Percentiles rank a stretch among this genome's conserved stretches.
Evolutionary conservation across 2,329 filamentous ascomycete genomes (phyloP).

Genomic region (Ascochyta rabiei): DNA sequence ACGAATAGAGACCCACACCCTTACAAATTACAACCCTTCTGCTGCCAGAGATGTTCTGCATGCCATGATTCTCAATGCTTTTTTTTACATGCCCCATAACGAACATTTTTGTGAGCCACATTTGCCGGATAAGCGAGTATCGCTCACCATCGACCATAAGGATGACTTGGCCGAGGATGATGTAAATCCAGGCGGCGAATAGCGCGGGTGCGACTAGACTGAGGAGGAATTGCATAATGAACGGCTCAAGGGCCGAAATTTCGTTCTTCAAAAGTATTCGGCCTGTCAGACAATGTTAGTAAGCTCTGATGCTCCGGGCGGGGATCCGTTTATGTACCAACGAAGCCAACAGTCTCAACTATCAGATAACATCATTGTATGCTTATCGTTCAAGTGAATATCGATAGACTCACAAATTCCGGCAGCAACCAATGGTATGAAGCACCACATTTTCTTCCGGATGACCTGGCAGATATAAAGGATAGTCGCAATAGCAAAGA

Average conservation of each 20-base stretch:
- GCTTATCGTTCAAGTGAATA: background rate
- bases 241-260: slow-evolving; percentile 9
- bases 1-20: background rate
- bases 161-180: slow-evolving; percentile 56
- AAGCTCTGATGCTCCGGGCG: background rate
- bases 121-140: slow-evolving; percentile 46
- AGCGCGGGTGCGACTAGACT: slow-evolving; percentile 55
- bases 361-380: background rate
- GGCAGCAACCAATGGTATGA: slow-evolving; percentile 59
- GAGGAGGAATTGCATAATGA: slow-evolving; percentile 33
- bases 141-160: slow-evolving; percentile 46
- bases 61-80: too few relatives aligned
- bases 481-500: slow-evolving; percentile 53
- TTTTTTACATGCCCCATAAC: slow-evolving; percentile 54
- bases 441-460: slow-evolving; percentile 55
- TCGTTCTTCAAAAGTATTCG: slow-evolving; percentile 8
- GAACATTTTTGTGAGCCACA: slow-evolving; percentile 54
- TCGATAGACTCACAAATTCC: slow-evolving; percentile 52
- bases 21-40: too few relatives aligned
- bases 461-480: slow-evolving; percentile 52
- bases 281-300: background rate
- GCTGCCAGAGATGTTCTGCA: too few relatives aligned
- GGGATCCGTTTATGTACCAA: slow-evolving; percentile 30
- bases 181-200: slow-evolving; percentile 58
- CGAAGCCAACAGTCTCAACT: slow-evolving; percentile 59